These are phyloP conservation scores for Cairneyella variabilis DNA, from an alignment of 495 filamentous ascomycete genomes.

Conservation along the genomic window DNA sequence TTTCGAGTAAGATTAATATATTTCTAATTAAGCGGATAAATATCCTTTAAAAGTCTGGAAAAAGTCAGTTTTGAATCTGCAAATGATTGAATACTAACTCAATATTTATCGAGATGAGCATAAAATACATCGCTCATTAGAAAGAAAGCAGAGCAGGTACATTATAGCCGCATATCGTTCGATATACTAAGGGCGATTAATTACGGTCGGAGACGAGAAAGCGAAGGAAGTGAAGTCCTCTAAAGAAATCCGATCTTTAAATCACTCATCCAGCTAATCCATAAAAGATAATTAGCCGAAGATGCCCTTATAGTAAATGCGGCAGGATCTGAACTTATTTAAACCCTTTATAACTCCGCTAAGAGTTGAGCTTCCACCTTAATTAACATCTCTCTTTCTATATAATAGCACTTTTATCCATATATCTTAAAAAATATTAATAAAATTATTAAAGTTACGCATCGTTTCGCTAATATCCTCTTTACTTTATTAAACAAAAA, in stretches of 20 bases:
- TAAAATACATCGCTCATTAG: conserved; percentile 16
- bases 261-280: conserved; percentile 7
- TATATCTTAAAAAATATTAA: conserved; percentile 12
- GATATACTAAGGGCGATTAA: conserved; percentile 11
- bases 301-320: conserved; percentile 13
- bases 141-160: conserved; percentile 25
- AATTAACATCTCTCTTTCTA: too few species aligned
- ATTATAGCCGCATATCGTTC: conserved; percentile 21
- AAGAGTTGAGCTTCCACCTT: conserved; percentile 4
- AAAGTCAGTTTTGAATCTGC: conserved; percentile 20
- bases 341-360: conserved; percentile 5
- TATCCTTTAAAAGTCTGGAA: conserved; percentile 20
- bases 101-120: conserved; percentile 23
- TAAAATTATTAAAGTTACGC: conserved; percentile 15
- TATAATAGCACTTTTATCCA: conserved; percentile 17
- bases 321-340: conserved; percentile 19
- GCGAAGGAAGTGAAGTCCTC: conserved; percentile 12
- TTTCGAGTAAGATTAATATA: conserved; percentile 21
- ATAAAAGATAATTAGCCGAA: conserved; percentile 19
- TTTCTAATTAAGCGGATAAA: conserved; percentile 20
- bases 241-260: background rate
- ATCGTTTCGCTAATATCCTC: conserved; percentile 17
- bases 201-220: conserved; percentile 19
- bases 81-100: conserved; percentile 18
- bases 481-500: conserved; percentile 16